Conservation (phyloP, 352 stramenopile genomes). For the Pythium biforme region DNA sequence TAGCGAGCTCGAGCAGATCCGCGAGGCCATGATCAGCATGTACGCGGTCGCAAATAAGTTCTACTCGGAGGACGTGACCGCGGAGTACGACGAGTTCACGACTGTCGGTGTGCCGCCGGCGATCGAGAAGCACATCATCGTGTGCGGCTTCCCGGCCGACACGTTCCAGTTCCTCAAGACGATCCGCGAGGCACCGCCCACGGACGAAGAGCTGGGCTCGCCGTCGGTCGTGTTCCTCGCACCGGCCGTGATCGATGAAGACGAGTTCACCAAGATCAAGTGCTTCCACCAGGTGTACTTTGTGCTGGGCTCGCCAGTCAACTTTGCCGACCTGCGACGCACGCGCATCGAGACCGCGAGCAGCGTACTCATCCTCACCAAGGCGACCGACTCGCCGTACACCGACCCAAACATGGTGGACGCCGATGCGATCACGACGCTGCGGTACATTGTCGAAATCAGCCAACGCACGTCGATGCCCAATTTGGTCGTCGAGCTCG, state of each 20-base stretch:
- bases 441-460: constrained; percentile 83
- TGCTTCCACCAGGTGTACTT: constrained; percentile 66
- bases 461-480: constrained; percentile 60
- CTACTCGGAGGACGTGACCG: constrained; percentile 20
- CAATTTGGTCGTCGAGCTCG: constrained; percentile 73
- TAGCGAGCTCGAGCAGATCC: constrained; percentile 58
- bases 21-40: constrained; percentile 52
- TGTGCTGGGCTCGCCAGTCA: constrained; percentile 66
- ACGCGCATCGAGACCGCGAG: constrained; percentile 57
- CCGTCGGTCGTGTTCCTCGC: constrained; percentile 62
- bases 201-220: constrained; percentile 37
- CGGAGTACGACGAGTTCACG: constrained; percentile 59
- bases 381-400: constrained; percentile 47
- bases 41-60: constrained; percentile 41
- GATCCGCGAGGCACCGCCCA: constrained; percentile 52
- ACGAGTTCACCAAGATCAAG: constrained; percentile 51
- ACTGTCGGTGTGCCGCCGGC: constrained; percentile 36
- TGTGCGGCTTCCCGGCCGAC: constrained; percentile 64
- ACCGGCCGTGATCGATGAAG: constrained; percentile 44
- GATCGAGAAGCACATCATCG: constrained; percentile 59
- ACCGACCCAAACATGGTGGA: constrained; percentile 82
- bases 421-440: constrained; percentile 75
- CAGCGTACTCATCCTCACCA: constrained; percentile 66
- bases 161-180: constrained; percentile 72
- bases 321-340: constrained; percentile 68